Evolutionary conservation across 2,329 filamentous ascomycete species (phyloP), one percentile per base, ranked within the genome.

Genomic region (Trichoderma sp.): DNA sequence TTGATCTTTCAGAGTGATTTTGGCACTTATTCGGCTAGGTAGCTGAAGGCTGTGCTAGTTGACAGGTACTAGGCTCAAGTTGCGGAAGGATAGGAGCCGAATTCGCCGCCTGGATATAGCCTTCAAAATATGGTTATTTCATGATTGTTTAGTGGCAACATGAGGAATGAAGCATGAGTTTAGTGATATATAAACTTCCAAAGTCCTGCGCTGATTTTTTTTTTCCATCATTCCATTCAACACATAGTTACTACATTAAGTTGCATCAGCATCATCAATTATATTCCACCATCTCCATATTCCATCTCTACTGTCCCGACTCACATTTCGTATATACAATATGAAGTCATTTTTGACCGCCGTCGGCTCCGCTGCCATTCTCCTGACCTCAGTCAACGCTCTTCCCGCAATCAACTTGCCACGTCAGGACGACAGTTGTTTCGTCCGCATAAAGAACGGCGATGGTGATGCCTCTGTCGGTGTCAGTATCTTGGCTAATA

Each of bases 391-490:
- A 12, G 58, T 27, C 58, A 48, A 5, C 42, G 58, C 58, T 61
- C 25, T 61, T 3, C 58, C 58, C n/a, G 35, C 27, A 34, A 25
- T 17, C 27, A 25, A 27, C n/a, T 10, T 61, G 7, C 27, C 39
- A 12, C 39, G 58, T 10, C 39, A 61, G 12, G 12, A 9, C 19
- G 29, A 32, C n/a, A 61, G 27, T 27, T 45, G 39, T 17, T 61
- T 61, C 12, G 25, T 61, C 5, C 58, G 13, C 8, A 2, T 61
- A 25, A 61, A 61, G 29, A 61, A 22, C 25, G 39, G 58, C 4
- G 27, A 50, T n/a, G 58, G 58, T 15, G 58, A 61, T 35, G 39
- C 58, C 8, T 61, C 58, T 29, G 37, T 50, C 6, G 58, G 58
- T 9, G 42, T 19, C 8, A 35, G 29, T 7, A 50, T 61, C 10